Evolutionary conservation across 371 early-diverging fungal species (phyloP).

Genomic region (Mortierella sp.): DNA sequence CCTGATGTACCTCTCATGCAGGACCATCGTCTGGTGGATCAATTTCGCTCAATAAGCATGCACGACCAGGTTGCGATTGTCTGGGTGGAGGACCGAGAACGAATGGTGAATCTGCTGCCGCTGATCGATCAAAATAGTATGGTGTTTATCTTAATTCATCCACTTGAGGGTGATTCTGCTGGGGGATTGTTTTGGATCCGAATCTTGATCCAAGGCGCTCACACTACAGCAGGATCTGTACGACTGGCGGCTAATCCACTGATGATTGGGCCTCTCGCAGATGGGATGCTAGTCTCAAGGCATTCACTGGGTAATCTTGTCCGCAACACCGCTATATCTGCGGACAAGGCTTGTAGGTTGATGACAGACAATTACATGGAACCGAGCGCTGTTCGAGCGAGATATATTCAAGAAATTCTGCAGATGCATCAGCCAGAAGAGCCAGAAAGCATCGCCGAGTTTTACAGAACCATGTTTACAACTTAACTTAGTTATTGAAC

Average conservation of each 20-base stretch:
- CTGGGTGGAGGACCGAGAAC: constrained; percentile 53
- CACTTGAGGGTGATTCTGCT: constrained; percentile 43
- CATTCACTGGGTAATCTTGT: constrained; percentile 78
- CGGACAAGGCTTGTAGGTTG: constrained; percentile 71
- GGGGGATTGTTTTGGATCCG: constrained; percentile 56
- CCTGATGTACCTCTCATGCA: constrained; percentile 15
- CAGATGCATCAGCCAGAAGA: constrained; percentile 60
- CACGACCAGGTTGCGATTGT: constrained; percentile 50
- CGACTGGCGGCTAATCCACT: constrained; percentile 52
- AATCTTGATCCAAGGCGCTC: constrained; percentile 34
- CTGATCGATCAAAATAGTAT: constrained; percentile 44
- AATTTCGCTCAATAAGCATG: constrained; percentile 38
- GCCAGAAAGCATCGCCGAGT: constrained; percentile 65
- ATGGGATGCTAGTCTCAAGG: constrained; percentile 79
- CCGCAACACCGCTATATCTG: constrained; percentile 78
- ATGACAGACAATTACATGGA: constrained; percentile 69
- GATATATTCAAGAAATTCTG: constrained; percentile 71
- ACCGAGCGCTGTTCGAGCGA: constrained; percentile 66
- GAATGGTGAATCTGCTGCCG: constrained; percentile 41
- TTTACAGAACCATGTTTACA: constrained; percentile 43
- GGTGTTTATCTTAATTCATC: constrained; percentile 52
- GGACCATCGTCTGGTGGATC: constrained; percentile 42
- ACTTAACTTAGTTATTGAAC: constrained; percentile 4
- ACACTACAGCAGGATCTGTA: constrained; percentile 36
- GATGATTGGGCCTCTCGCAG: constrained; percentile 79